Base-by-base conservation (phyloP, 345 rosid genomes). In the Citrus mangshanensis region DNA sequence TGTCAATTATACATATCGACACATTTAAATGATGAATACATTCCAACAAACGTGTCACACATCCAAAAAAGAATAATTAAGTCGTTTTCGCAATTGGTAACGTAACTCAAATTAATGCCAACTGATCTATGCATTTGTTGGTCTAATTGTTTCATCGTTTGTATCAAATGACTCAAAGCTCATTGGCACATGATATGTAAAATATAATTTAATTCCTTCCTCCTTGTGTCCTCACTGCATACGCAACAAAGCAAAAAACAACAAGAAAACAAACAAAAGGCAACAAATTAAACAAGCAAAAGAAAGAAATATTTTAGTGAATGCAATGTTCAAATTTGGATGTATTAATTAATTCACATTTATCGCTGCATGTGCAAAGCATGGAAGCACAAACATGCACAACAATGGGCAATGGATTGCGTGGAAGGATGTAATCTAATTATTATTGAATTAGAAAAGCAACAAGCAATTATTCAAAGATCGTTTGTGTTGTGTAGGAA, bases 91-190 rank as follows among this genome's bases (percentile, higher is more conserved):
- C 2, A 54, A 54, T 54, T 54, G 19, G 58, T 22, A 54, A 54
- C 22, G 1, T 0, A 46, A 19, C 5, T 2, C 0, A 54, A 54
- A 54, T 18, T 54, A 18, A 6, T 35, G 0, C 7, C 7, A 35
- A 0, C 1, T 35, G 37, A 35, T 35, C 37, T 35, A 5, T 0
- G 1, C 1, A 0, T 1, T 35, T 35, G 1, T 35, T 35, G 7
- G 7, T 35, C 22, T 51, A 51, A 51, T 54, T 18, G 7, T 54
- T 16, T 54, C 58, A 54, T 16, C 6, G 2, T 18, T 16, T 54
- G 7, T 5, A 18, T 18, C 58, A 54, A 54, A 54, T 54, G 58
- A 16, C 22, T n/a, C n/a, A n/a, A n/a, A n/a, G n/a, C n/a, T n/a
- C n/a, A 51, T 5, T 51, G 7, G 56, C 56, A 18, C 7, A 18